Conservation (phyloP, 192 early-diverging fungal genomes). For the Physocladia obscura region DNA sequence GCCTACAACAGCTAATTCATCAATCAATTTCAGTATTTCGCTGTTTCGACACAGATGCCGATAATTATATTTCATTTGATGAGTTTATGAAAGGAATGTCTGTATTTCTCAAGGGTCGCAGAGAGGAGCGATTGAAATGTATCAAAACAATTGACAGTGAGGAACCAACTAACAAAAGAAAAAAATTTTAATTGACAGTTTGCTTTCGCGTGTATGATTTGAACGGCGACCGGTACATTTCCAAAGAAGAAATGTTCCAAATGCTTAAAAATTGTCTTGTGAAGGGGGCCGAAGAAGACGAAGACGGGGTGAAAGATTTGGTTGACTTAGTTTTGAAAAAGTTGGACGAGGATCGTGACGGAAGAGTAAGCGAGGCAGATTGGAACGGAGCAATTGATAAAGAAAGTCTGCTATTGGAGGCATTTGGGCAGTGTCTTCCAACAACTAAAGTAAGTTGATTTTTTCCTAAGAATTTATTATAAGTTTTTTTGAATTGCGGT, state of each 20-base stretch:
- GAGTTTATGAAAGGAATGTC: constrained; percentile 62
- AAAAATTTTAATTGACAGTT: constrained; percentile 31
- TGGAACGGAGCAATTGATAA: constrained; percentile 56
- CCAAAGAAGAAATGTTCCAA: constrained; percentile 68
- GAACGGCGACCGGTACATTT: constrained; percentile 62
- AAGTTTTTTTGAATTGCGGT: too few relatives aligned
- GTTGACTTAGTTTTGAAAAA: constrained; percentile 62
- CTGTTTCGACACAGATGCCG: constrained; percentile 60
- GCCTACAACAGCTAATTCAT: neutral
- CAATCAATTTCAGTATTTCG: constrained; percentile 63
- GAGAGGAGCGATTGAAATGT: constrained; percentile 55
- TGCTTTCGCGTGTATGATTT: constrained; percentile 66
- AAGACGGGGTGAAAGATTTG: constrained; percentile 64
- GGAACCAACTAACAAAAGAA: neutral
- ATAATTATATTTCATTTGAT: constrained; percentile 59
- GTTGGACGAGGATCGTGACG: constrained; percentile 61
- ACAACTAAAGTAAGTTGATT: constrained; percentile 31
- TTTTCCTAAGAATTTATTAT: neutral
- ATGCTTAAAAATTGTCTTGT: constrained; percentile 62
- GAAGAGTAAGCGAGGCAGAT: constrained; percentile 58
- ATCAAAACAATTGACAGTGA: neutral
- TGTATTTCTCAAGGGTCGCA: constrained; percentile 53
- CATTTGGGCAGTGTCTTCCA: constrained; percentile 62
- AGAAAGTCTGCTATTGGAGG: constrained; percentile 57
- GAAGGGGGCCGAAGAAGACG: constrained; percentile 58